phyloP scores from a whole-genome alignment of 2,329 filamentous ascomycete genomes.

The Cladophialophora carrionii region DNA sequence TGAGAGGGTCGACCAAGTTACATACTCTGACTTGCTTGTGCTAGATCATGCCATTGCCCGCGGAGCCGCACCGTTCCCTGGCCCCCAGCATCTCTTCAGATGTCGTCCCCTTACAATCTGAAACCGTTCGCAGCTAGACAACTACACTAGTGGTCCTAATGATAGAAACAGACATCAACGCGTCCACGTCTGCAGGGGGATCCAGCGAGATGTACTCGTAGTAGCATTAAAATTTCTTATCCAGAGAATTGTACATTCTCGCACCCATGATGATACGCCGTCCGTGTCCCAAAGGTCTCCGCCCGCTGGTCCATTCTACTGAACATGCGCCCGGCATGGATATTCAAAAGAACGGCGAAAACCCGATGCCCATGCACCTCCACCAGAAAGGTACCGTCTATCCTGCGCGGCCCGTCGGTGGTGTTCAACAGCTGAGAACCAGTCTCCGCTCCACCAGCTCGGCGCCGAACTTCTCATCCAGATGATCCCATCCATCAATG shows the following conservation, averaged over 20 bases:
- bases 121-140: background rate
- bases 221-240: slow-evolving; percentile 9
- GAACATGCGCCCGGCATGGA: slow-evolving; percentile 12
- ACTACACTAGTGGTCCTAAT: background rate
- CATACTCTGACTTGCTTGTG: background rate
- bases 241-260: slow-evolving; percentile 12
- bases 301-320: slow-evolving; percentile 3
- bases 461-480: background rate
- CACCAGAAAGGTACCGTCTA: background rate
- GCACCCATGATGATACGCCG: slow-evolving; percentile 11
- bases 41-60: slow-evolving; percentile 13
- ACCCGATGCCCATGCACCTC: slow-evolving; percentile 7
- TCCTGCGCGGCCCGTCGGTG: background rate
- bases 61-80: slow-evolving; percentile 20
- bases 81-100: slow-evolving; percentile 1
- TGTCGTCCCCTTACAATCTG: background rate
- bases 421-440: slow-evolving; percentile 14
- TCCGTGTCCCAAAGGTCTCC: slow-evolving; percentile 3
- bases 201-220: slow-evolving; percentile 2
- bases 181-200: background rate
- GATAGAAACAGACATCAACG: background rate
- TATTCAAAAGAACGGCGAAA: slow-evolving; percentile 7
- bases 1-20: background rate
- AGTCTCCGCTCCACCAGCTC: slow-evolving; percentile 13
- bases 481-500: background rate